phyloP scores from a whole-genome alignment of 208 protist species.

The Herpetomonas tarakana region DNA sequence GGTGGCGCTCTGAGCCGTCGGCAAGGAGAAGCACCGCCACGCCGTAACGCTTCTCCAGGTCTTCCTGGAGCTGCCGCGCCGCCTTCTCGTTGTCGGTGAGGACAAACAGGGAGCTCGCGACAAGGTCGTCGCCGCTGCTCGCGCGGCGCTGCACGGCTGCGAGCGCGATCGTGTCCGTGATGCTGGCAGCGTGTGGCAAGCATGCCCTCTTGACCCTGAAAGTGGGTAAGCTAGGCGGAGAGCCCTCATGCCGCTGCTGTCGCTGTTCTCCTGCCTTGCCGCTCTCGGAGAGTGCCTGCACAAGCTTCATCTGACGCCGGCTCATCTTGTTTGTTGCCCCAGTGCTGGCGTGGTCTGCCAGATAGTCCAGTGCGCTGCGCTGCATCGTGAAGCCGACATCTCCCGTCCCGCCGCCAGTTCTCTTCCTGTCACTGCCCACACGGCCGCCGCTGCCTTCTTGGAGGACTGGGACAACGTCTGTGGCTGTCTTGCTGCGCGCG shows the following conservation, averaged over 20 bases:
- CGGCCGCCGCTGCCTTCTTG: constrained; percentile 1
- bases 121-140: not conserved
- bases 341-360: constrained; percentile 8
- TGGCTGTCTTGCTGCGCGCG: constrained; percentile 38
- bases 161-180: constrained; percentile 21
- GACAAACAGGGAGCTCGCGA: constrained; percentile 29
- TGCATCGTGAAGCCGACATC: constrained; percentile 1
- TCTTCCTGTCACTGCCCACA: not conserved
- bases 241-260: not conserved
- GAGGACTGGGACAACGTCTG: constrained; percentile 62
- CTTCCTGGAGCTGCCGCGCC: constrained; percentile 14
- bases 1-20: constrained; percentile 14
- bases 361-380: constrained; percentile 13
- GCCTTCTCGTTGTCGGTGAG: constrained; percentile 32
- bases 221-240: constrained; percentile 6
- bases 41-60: constrained; percentile 27
- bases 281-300: constrained; percentile 13
- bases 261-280: not conserved
- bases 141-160: constrained; percentile 25
- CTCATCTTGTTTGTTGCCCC: constrained; percentile 15
- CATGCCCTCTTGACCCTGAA: constrained; percentile 23
- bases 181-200: constrained; percentile 9
- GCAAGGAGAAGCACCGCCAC: constrained; percentile 22
- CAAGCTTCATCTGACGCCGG: constrained; percentile 15
- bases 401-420: too few species aligned